Evolutionary conservation across 257 asterid species (phyloP).

Genomic region (Solanum pinnatisectum): DNA sequence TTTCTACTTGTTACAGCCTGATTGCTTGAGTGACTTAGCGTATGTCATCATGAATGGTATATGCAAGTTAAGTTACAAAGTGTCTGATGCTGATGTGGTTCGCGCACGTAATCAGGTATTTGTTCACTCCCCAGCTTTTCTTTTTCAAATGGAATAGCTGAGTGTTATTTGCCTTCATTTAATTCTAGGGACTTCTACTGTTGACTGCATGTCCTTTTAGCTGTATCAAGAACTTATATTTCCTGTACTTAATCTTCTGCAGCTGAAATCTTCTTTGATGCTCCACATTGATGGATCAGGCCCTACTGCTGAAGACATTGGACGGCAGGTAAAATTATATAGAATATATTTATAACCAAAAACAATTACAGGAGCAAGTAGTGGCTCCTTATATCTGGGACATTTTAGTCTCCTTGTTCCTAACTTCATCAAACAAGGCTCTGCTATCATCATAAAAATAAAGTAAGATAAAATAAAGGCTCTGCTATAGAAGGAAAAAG

Average conservation of each 20-base stretch:
- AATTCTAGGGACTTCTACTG: not conserved
- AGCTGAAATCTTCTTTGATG: slow-evolving; percentile 84
- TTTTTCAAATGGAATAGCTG: not conserved
- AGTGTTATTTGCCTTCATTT: not conserved
- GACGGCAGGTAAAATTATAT: slow-evolving; percentile 61
- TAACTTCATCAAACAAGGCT: not conserved
- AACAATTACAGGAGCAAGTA: not conserved
- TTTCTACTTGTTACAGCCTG: slow-evolving; percentile 45
- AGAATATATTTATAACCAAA: not conserved
- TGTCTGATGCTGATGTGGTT: slow-evolving; percentile 58
- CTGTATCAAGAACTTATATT: not conserved
- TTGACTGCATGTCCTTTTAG: not conserved
- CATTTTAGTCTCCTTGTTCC: not conserved
- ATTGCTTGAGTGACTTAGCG: slow-evolving; percentile 73
- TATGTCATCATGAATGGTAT: slow-evolving; percentile 63
- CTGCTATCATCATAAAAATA: not conserved
- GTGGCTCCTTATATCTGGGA: not conserved
- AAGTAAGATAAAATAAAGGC: not conserved
- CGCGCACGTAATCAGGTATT: slow-evolving; percentile 83
- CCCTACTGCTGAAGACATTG: slow-evolving; percentile 89
- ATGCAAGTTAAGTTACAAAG: slow-evolving; percentile 61
- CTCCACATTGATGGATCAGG: slow-evolving; percentile 94
- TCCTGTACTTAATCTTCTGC: slow-evolving; percentile 9
- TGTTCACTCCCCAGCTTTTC: not conserved
- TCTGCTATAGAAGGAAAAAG: not conserved